These are phyloP conservation scores for Lachancea thermotolerans DNA, from an alignment of 805 yeast genomes.

Conservation along the genomic window DNA sequence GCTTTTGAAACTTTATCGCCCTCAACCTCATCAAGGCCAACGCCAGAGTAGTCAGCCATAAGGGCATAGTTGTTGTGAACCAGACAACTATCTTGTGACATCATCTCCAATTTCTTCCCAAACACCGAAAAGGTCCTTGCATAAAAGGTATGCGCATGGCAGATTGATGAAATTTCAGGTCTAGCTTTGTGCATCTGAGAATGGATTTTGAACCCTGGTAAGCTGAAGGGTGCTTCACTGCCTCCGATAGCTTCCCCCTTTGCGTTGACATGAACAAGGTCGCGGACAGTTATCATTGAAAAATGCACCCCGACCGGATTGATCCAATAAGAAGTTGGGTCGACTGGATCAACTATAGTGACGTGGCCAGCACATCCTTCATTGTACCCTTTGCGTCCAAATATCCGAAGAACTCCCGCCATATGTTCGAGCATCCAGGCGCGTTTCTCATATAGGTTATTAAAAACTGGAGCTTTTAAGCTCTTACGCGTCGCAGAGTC, in stretches of 20 bases:
- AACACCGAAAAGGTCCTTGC: conserved; percentile 63
- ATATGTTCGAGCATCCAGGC: conserved; percentile 44
- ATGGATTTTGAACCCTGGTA: conserved; percentile 67
- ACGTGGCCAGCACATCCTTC: conserved; percentile 82
- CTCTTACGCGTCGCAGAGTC: background rate
- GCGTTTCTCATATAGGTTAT: conserved; percentile 6
- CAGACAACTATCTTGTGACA: conserved; percentile 69
- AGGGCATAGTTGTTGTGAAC: conserved; percentile 63
- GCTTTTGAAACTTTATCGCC: conserved; percentile 57
- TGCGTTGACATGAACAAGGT: conserved; percentile 56
- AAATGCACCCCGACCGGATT: conserved; percentile 76
- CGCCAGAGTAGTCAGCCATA: conserved; percentile 68
- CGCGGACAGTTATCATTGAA: conserved; percentile 47
- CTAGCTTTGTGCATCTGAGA: conserved; percentile 60
- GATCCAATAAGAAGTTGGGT: conserved; percentile 73
- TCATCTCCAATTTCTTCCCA: conserved; percentile 65
- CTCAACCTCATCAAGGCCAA: conserved; percentile 61
- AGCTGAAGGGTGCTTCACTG: conserved; percentile 48
- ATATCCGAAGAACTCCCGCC: conserved; percentile 77
- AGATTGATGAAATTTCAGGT: conserved; percentile 66
- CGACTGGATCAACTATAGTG: conserved; percentile 72
- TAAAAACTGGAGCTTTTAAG: conserved; percentile 4
- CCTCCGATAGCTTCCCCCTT: conserved; percentile 57
- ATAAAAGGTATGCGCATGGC: conserved; percentile 59
- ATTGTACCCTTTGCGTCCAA: conserved; percentile 63